Evolutionary conservation across 2,329 filamentous ascomycete species (phyloP).

Genomic region (Cladosporium phlei): DNA sequence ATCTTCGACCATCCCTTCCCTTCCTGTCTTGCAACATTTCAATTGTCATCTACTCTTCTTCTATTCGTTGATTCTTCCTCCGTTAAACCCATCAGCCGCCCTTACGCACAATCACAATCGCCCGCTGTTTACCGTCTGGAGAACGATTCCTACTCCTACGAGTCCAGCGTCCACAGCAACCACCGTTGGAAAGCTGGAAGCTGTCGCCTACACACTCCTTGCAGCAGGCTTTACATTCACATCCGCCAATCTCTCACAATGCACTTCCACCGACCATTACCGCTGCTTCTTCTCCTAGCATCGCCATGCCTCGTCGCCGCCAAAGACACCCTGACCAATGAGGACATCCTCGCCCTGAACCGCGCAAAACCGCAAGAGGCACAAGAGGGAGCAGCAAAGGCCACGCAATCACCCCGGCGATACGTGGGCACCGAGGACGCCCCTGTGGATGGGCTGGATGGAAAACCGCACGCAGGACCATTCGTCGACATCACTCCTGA

Average conservation of each 20-base stretch:
- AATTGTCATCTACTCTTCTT: slow-evolving; percentile 1
- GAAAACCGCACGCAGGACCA: slow-evolving; percentile 86
- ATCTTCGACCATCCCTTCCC: slow-evolving; percentile 7
- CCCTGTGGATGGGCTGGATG: slow-evolving; percentile 87
- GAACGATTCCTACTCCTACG: too few species aligned
- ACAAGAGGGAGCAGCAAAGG: slow-evolving; percentile 10
- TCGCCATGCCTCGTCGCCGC: slow-evolving; percentile 53
- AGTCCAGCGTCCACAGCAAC: too few species aligned
- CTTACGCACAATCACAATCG: too few species aligned
- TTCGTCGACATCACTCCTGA: slow-evolving; percentile 54
- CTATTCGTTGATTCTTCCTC: neutral
- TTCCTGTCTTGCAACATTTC: neutral
- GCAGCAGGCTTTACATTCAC: slow-evolving; percentile 1
- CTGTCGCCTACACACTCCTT: too few species aligned
- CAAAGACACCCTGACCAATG: slow-evolving; percentile 22
- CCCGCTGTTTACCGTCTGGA: too few species aligned
- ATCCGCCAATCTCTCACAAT: slow-evolving; percentile 50
- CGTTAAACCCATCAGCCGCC: too few species aligned
- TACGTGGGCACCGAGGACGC: slow-evolving; percentile 66
- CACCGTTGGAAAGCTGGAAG: too few species aligned
- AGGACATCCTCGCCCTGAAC: slow-evolving; percentile 25
- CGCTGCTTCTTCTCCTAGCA: slow-evolving; percentile 54
- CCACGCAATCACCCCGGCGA: slow-evolving; percentile 29
- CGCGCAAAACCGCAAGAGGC: slow-evolving; percentile 12
- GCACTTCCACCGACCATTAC: slow-evolving; percentile 49